Conservation (phyloP, 2,329 filamentous ascomycete species). For the Stachybotrys chartarum region DNA sequence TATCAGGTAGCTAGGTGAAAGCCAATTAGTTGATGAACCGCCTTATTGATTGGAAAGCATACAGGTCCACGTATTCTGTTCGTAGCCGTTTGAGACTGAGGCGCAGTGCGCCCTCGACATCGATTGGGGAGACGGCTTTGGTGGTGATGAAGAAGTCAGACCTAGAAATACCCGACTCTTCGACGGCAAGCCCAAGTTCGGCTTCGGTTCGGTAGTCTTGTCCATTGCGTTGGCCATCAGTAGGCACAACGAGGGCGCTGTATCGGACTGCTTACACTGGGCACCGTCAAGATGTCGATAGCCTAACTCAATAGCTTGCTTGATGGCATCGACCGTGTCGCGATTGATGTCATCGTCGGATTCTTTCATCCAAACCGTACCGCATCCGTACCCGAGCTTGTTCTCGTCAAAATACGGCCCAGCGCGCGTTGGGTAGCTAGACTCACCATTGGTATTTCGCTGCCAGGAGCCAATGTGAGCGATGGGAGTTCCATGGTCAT, state of each 20-base stretch:
- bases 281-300: conserved; percentile 6
- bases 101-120: background rate
- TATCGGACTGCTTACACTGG: conserved; percentile 1
- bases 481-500: background rate
- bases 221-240: background rate
- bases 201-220: conserved; percentile 3
- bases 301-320: conserved; percentile 1
- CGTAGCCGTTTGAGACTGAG: background rate
- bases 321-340: conserved; percentile 1
- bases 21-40: background rate
- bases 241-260: background rate
- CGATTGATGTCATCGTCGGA: conserved; percentile 1
- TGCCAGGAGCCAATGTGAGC: background rate
- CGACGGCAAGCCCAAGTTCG: conserved; percentile 1
- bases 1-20: background rate
- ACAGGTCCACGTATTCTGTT: conserved; percentile 1
- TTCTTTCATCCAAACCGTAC: conserved; percentile 3
- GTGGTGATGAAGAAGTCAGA: conserved; percentile 3
- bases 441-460: background rate
- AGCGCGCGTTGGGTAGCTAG: background rate
- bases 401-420: background rate
- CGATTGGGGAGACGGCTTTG: background rate
- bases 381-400: conserved; percentile 2
- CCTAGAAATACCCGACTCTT: conserved; percentile 1
- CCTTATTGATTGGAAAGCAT: background rate